Evolutionary conservation across 192 early-diverging fungal species (phyloP).

Genomic region (Geranomyces michiganensis): DNA sequence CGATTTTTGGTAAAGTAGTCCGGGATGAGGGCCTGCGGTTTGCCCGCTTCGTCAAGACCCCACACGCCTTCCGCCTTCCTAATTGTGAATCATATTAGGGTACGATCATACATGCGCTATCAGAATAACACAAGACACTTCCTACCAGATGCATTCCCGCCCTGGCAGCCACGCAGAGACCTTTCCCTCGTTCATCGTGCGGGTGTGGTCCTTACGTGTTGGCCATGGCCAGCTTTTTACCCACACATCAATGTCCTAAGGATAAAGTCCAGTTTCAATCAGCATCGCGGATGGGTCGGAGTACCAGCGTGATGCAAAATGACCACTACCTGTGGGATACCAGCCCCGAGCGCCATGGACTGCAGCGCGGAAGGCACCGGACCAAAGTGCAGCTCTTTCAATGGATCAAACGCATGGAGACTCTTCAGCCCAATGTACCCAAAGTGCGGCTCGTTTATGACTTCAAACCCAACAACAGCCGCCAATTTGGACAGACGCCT

Average conservation of each 20-base stretch:
- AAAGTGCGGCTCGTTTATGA: constrained; percentile 76
- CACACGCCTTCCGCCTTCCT: constrained; percentile 77
- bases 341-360: constrained; percentile 74
- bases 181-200: constrained; percentile 60
- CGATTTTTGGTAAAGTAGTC: constrained; percentile 75
- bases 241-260: constrained; percentile 70
- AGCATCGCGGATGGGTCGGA: not conserved
- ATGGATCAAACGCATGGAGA: constrained; percentile 64
- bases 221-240: constrained; percentile 79
- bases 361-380: constrained; percentile 72
- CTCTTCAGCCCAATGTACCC: constrained; percentile 75
- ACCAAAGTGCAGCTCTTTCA: constrained; percentile 70
- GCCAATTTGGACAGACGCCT: constrained; percentile 67
- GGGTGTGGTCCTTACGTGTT: constrained; percentile 56
- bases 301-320: not conserved
- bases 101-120: too few relatives aligned
- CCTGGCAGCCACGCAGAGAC: constrained; percentile 67
- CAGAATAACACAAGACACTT: not conserved
- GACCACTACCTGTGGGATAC: constrained; percentile 54
- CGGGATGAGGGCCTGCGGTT: constrained; percentile 53
- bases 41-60: constrained; percentile 55
- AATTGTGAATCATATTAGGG: too few relatives aligned
- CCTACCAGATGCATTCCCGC: constrained; percentile 69
- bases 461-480: constrained; percentile 76
- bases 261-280: not conserved